Percentiles rank a stretch among this genome's conserved stretches.
Conservation (phyloP, 768 basidiomycete species). For the Suillus alpinus region DNA sequence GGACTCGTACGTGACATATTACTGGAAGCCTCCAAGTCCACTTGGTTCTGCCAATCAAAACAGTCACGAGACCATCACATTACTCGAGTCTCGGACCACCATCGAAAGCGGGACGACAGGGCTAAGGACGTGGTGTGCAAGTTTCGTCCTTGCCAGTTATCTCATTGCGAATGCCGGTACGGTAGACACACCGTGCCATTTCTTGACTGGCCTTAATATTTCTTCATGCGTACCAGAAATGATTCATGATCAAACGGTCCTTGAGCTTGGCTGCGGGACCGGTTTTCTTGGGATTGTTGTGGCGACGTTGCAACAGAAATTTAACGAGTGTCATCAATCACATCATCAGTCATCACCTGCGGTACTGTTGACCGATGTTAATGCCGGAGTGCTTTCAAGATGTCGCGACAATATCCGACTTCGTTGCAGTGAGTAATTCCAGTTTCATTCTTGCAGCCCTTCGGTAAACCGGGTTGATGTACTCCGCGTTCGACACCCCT, state of each 20-base stretch:
- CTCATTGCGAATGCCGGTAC: constrained; percentile 57
- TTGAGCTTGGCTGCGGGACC: constrained; percentile 75
- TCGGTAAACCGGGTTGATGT: background rate
- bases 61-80: constrained; percentile 46
- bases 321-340: constrained; percentile 2
- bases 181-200: background rate
- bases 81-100: constrained; percentile 70
- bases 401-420: constrained; percentile 61
- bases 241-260: constrained; percentile 43
- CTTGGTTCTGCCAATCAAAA: background rate
- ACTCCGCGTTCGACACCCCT: background rate
- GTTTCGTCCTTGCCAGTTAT: constrained; percentile 61
- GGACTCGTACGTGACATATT: constrained; percentile 63
- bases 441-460: background rate
- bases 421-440: constrained; percentile 57
- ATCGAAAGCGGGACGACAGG: constrained; percentile 81
- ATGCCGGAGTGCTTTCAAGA: constrained; percentile 57
- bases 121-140: constrained; percentile 76
- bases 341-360: constrained; percentile 7
- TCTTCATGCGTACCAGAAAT: constrained; percentile 32
- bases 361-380: constrained; percentile 62
- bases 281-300: constrained; percentile 73
- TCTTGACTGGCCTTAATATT: background rate
- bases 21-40: constrained; percentile 41
- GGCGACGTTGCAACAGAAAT: constrained; percentile 50